Base-by-base conservation (phyloP, 2,329 filamentous ascomycete species). In the Colletotrichum horii region DNA sequence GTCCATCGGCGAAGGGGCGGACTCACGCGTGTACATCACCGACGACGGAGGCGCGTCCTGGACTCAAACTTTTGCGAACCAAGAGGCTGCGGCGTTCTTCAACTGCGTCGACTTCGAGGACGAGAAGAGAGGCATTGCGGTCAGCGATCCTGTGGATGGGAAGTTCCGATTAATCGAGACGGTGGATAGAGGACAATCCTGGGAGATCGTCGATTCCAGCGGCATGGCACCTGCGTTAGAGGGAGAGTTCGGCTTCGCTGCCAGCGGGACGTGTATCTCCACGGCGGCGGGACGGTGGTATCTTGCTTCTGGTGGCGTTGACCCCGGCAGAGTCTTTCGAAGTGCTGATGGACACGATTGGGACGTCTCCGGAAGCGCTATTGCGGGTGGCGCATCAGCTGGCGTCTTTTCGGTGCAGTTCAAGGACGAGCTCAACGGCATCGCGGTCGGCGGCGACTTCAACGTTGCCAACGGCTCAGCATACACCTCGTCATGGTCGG, bases 351-450 rank as follows among this genome's bases (percentile, higher is more conserved):
- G 81, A 3, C 58, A 76, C 58, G 55, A 43, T 2, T 84, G 82
- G 83, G 76, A 79, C 1, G 82, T 79, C 4, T 73, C 79, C 1
- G 70, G 79, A 32, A 80, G 78, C 28, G 74, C 78, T 1, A 79
- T 84, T 38, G 76, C 78, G 7, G 83, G 82, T 0, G 79, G 80
- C 6, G 78, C 78, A 11, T 76, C 80, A 14, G 79, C 76, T 2
- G 82, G 82, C 8, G 82, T 83, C 15, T 83, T 83, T 75, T 83
- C 82, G 19, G 82, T 83, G 16, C 80, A 78, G 52, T 84, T 84
- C 77, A 78, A 76, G 4, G 81, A 83, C 56, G 78, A 73, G 15
- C 64, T 56, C 8, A 70, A 76, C 11, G 82, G 82, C 1, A 78
- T 84, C 32, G 80, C 81, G 9, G 80, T 83, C 6, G 82, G 82